phyloP scores from a whole-genome alignment of 164 flowering plant species.

The Sextonia rubra region DNA sequence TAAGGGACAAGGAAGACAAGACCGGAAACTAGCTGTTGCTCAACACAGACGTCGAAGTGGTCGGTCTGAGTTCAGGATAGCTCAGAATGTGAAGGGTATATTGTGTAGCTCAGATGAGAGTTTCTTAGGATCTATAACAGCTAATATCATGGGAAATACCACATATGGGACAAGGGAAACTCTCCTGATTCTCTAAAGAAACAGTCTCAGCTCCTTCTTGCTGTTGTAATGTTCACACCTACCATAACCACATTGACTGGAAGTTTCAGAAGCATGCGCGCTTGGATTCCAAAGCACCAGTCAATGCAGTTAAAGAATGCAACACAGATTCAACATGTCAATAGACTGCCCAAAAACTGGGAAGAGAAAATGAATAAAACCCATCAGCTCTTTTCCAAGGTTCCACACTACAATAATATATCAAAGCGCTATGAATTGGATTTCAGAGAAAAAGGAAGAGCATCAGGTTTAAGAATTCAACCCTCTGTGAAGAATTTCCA shows the following conservation, averaged over 20 bases:
- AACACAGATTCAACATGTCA: conserved; percentile 62
- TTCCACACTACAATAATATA: conserved; percentile 63
- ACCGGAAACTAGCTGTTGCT: conserved; percentile 85
- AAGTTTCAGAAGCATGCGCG: conserved; percentile 70
- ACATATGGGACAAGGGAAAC: conserved; percentile 80
- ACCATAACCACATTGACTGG: conserved; percentile 81
- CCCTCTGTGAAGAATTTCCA: conserved; percentile 90
- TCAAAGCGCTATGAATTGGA: conserved; percentile 73
- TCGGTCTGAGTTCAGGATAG: conserved; percentile 59
- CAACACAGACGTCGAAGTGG: conserved; percentile 61
- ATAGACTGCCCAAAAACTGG: conserved; percentile 66
- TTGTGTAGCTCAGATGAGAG: conserved; percentile 55
- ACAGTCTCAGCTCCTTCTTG: conserved; percentile 48
- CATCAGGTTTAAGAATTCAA: conserved; percentile 58
- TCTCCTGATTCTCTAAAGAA: conserved; percentile 29
- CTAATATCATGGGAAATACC: conserved; percentile 84
- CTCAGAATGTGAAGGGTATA: conserved; percentile 63
- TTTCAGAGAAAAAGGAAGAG: conserved; percentile 72
- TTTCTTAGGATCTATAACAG: conserved; percentile 55
- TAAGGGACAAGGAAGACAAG: conserved; percentile 85
- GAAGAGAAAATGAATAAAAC: conserved; percentile 47
- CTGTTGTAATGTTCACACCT: conserved; percentile 64
- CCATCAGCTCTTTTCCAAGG: conserved; percentile 66
- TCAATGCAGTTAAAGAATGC: conserved; percentile 63
- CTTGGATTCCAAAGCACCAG: conserved; percentile 75